Evolutionary conservation across 768 basidiomycete species (phyloP), one percentile per base, ranked within the genome.

Genomic region (Russula sp.): DNA sequence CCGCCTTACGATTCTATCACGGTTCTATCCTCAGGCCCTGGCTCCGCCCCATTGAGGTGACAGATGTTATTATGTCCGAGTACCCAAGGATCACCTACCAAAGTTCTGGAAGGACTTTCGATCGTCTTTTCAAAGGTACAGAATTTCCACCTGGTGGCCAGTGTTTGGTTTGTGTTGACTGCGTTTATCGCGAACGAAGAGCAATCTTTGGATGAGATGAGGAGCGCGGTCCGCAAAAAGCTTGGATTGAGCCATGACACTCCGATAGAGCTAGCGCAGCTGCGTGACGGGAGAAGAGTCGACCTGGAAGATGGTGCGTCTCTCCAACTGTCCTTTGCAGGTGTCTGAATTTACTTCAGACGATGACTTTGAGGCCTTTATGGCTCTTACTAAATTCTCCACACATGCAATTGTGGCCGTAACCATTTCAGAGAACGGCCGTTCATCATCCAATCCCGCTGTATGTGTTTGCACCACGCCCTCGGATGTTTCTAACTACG

Each of bases 271-370:
- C 75, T 82, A 16, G 71, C 71, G 22, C 88, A 88, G 65, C 67
- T 88, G 50, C 79, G 85, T 38, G 77, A 77, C 22, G 80, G 76
- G 8, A 74, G 74, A 60, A 69, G 70, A 14, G 78, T 90, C 25
- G 87, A 87, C 69, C 76, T 93, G n/a, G 88, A 88, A 39, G 89
- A 92, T 69, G 87, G 90, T 89, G 66, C 63, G 77, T 70, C n/a
- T 13, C 3, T 56, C 14, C 48, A 16, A 20, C 59, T 46, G n/a
- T 42, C 48, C 49, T 38, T 39, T 34, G 20, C 43, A 8, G 25
- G 22, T 48, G 53, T 59, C 45, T 58, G 43, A 59, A 48, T 7
- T 42, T 20, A 16, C 39, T 45, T 22, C 65, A 92, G 90, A 89
- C 47, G 89, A 87, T 42, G 90, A 92, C 71, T 91, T 90, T 64